These are phyloP conservation scores for Asterophora parasitica DNA, from an alignment of 768 basidiomycete species.

Conservation along the genomic window DNA sequence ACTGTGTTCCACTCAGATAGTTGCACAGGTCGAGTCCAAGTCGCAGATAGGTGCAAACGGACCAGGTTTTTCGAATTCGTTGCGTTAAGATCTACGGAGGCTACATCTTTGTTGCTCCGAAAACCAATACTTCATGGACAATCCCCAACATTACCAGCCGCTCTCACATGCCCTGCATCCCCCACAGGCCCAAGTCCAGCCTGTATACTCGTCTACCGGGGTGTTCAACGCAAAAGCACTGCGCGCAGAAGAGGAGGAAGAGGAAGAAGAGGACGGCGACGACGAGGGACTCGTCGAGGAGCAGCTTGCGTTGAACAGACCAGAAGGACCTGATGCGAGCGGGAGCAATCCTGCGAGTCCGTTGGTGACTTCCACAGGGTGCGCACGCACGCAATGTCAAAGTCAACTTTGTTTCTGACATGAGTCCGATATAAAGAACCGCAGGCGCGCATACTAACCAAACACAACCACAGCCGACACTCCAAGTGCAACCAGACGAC, in stretches of 20 bases:
- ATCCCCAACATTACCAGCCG: conserved; percentile 77
- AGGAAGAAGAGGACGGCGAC: conserved; percentile 64
- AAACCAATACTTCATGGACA: conserved; percentile 39
- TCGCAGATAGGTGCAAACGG: too few relatives aligned
- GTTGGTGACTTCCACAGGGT: conserved; percentile 28
- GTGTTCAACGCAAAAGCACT: conserved; percentile 20
- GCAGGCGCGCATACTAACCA: conserved; percentile 23
- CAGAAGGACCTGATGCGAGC: conserved; percentile 37
- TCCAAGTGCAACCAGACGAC: conserved; percentile 11
- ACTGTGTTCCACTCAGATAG: too few relatives aligned
- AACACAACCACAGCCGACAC: conserved; percentile 17
- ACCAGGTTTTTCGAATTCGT: too few relatives aligned
- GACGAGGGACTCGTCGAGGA: conserved; percentile 73
- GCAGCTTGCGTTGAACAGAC: conserved; percentile 41
- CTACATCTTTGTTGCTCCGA: not conserved
- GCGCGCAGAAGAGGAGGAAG: conserved; percentile 38
- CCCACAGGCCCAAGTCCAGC: conserved; percentile 31
- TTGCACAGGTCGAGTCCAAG: too few relatives aligned
- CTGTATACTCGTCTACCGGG: conserved; percentile 21
- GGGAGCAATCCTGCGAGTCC: conserved; percentile 35
- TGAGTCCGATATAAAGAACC: conserved; percentile 16
- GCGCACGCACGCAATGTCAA: conserved; percentile 9
- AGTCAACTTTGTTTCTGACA: conserved; percentile 8
- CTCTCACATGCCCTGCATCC: conserved; percentile 75
- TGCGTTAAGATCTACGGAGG: not conserved